These are phyloP conservation scores for Ogataea parapolymorpha DNA, from an alignment of 805 yeast genomes.

Conservation along the genomic window DNA sequence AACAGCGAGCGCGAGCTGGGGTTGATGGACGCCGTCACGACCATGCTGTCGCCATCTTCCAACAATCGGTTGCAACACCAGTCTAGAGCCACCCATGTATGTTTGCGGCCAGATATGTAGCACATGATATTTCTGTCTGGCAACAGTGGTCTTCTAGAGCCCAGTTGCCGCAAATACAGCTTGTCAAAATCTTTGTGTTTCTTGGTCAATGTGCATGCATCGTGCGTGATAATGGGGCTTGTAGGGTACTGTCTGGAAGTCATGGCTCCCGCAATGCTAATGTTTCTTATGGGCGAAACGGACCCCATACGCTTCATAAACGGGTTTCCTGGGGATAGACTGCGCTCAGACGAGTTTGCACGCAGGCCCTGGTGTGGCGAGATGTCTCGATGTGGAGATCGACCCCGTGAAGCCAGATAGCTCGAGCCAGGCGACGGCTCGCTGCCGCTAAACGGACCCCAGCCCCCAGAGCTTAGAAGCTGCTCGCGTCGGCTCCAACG, in stretches of 20 bases:
- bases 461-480: conserved; percentile 20
- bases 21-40: conserved; percentile 54
- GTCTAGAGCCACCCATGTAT: conserved; percentile 82
- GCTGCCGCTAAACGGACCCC: conserved; percentile 21
- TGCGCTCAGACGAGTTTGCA: conserved; percentile 16
- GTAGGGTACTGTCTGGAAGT: conserved; percentile 30
- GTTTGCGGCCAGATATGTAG: conserved; percentile 66
- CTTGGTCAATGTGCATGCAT: conserved; percentile 42
- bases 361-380: conserved; percentile 15
- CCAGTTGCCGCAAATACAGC: conserved; percentile 39
- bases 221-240: conserved; percentile 37
- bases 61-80: conserved; percentile 56
- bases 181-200: conserved; percentile 46
- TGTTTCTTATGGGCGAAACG: conserved; percentile 20
- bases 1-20: conserved; percentile 26
- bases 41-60: conserved; percentile 63
- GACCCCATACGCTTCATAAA: conserved; percentile 16
- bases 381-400: conserved; percentile 20
- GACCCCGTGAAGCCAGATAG: conserved; percentile 12
- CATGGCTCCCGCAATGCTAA: conserved; percentile 5
- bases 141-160: conserved; percentile 33
- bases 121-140: conserved; percentile 57
- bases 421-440: conserved; percentile 22
- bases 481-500: conserved; percentile 9
- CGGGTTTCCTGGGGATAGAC: conserved; percentile 21